Base-by-base conservation (phyloP, 2,329 filamentous ascomycete genomes). In the Apiospora marii region DNA sequence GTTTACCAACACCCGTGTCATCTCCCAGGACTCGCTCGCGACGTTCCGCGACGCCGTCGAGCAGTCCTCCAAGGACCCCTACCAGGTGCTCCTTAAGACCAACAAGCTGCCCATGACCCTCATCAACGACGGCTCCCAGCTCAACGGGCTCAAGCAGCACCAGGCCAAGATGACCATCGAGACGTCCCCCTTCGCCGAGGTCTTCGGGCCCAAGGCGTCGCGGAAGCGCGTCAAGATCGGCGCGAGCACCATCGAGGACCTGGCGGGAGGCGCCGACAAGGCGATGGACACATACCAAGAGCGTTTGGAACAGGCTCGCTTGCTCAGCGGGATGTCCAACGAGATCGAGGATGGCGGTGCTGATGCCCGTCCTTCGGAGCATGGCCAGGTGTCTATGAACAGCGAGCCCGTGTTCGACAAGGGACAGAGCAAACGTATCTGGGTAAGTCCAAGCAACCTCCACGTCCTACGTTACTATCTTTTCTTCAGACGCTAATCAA, bases 91-190 rank as follows among this genome's bases (percentile, higher is more conserved):
- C n/a, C 87, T 99, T 75, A 98, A 98, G 86, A 93, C 93, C 77
- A 98, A 98, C 84, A 98, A 98, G 86, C 88, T 99, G 68, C 96
- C 96, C 53, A 96, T 99, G 94, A 96, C 92, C 77, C 85, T 99
- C 82, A 97, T 99, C 80, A 89, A 91, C 74, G 96, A 98, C 79
- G 58, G 90, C 71, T 88, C 92, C 72, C 88, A 91, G 67, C 89
- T 92, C 77, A 96, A 97, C 79, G 96, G 95, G 0, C 83, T 98
- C 72, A 97, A 98, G 85, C 91, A 98, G 82, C 96, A 98, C 83
- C 90, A 93, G 80, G 96, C 96, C 51, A 98, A 98, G 87, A 97
- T 98, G 86, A 91, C 94, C 13, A 92, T 98, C 68, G 95, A 98
- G 85, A 93, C 92, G 24, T 90, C 93, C 44, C 94, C 95, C 0